These are phyloP conservation scores for Chalciporus chontae DNA, from an alignment of 768 basidiomycete species.

Conservation along the genomic window DNA sequence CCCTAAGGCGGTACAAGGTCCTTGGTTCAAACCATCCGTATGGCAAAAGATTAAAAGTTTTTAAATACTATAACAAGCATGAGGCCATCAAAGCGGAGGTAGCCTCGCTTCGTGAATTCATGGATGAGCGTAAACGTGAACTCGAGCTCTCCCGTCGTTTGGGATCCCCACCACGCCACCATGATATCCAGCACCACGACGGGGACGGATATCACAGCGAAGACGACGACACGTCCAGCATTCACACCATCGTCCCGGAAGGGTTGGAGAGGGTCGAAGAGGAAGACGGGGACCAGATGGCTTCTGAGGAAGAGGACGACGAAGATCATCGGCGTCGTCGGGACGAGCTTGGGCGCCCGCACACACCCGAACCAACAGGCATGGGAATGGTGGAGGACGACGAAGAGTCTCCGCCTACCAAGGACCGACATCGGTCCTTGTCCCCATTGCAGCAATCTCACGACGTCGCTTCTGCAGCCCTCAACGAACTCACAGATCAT, in stretches of 20 bases:
- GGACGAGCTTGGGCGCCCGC: slow-evolving; percentile 64
- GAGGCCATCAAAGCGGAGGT: slow-evolving; percentile 40
- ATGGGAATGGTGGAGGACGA: slow-evolving; percentile 50
- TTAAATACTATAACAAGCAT: too few relatives aligned
- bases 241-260: slow-evolving; percentile 67
- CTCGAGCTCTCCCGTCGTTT: slow-evolving; percentile 30
- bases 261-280: slow-evolving; percentile 71
- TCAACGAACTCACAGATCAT: slow-evolving; percentile 59
- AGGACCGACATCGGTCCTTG: slow-evolving; percentile 15
- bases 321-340: slow-evolving; percentile 44
- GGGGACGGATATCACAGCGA: slow-evolving; percentile 37
- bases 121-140: slow-evolving; percentile 65
- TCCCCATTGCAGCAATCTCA: slow-evolving; percentile 17
- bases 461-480: slow-evolving; percentile 31
- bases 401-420: slow-evolving; percentile 31
- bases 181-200: slow-evolving; percentile 3
- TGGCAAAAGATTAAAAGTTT: too few relatives aligned
- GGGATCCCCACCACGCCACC: slow-evolving; percentile 24
- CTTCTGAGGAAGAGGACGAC: slow-evolving; percentile 38
- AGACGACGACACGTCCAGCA: slow-evolving; percentile 69
- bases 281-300: slow-evolving; percentile 61
- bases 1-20: too few relatives aligned
- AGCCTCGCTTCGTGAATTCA: slow-evolving; percentile 60
- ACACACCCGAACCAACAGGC: slow-evolving; percentile 76
- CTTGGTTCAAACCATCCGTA: too few relatives aligned